Evolutionary conservation across 306 rosid genomes (phyloP), one percentile per base, ranked within the genome.

Genomic region (Alnus rubra): DNA sequence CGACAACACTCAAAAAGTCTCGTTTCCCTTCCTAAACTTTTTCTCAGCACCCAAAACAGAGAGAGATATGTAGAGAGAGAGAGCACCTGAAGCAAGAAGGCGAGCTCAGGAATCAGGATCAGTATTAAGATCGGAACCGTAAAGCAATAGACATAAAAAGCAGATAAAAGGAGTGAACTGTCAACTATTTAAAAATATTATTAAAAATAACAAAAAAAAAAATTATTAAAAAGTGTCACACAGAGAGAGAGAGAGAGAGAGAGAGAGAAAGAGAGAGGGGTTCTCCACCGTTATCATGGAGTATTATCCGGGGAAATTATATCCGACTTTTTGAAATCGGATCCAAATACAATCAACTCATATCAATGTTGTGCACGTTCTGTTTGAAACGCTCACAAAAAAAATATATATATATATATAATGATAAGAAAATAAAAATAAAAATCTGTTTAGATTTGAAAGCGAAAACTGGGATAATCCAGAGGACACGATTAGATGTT

Each of bases 71-170:
- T 30, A 19, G 35, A 71, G 72, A 60, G 80, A 53, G 78, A 62
- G 77, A 49, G 70, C 42, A 81, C 84, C 84, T 84, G 84, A 55
- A 45, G 72, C 14, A 47, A 58, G 74, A 35, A 16, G 31, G 65
- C n/a, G 8, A 6, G 52, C 71, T 59, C n/a, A 35, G 33, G 45
- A 35, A 0, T 59, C 35, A 35, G 33, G 45, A 35, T 1, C 2
- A 6, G 62, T 8, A 23, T 23, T 23, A 3, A 62, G 45, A 45
- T 12, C 30, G 74, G n/a, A 11, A 70, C 2, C 0, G 19, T 2
- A 10, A 23, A 7, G 23, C 2, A 23, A 49, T 10, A 0, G 14
- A 45, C 37, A 70, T 45, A 70, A 0, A 70, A 23, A 12, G 56
- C 0, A 48, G 74, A 0, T 18, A 28, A 7, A 10, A 10, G 1